Base-by-base conservation (phyloP, 2,329 filamentous ascomycete genomes). In the Sporothrix curviconia region DNA sequence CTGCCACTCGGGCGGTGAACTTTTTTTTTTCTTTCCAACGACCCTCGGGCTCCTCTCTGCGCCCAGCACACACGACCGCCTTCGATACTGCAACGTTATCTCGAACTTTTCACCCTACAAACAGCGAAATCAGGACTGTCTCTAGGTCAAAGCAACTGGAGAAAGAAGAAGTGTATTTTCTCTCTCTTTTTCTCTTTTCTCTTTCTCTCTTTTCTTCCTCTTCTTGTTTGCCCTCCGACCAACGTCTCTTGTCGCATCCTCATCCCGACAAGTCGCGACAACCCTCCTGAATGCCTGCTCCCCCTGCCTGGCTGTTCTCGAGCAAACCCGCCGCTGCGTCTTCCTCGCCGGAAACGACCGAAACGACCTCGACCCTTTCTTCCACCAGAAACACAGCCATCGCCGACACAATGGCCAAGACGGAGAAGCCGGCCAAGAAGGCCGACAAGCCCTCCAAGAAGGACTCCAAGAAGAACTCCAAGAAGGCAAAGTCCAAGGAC, bases 301-400 rank as follows among this genome's bases (percentile, higher is more conserved):
- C 58, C 19, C 63, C 63, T n/a, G 46, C 61, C 17, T 64, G 63
- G 63, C 55, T 64, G 9, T 64, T 64, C 28, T 62, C 61, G 6
- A 59, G 24, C 47, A 60, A 60, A 30, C 39, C 58, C 5, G 15
- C 42, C 19, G 37, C 56, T 40, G 12, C 46, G 25, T 30, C 46
- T 24, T 24, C 42, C 17, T 51, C 50, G 3, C 5, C 28, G 6
- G 28, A 32, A 6, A 32, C 55, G 37, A 24, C 14, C 40, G 54
- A 19, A 2, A 25, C 55, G 40, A 32, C 32, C 4, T 34, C 34
- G 17, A 11, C 24, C 4, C 25, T 17, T 15, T 42, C 32, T 17
- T 7, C 28, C 14, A 1, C 34, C n/a, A 32, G 24, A 1, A 22
- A 30, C 11, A 30, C 30, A 4, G 9, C 7, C 24, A 3, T 24